phyloP scores from a whole-genome alignment of 2,329 filamentous ascomycete species.

The Berkeleyomyces basicola region DNA sequence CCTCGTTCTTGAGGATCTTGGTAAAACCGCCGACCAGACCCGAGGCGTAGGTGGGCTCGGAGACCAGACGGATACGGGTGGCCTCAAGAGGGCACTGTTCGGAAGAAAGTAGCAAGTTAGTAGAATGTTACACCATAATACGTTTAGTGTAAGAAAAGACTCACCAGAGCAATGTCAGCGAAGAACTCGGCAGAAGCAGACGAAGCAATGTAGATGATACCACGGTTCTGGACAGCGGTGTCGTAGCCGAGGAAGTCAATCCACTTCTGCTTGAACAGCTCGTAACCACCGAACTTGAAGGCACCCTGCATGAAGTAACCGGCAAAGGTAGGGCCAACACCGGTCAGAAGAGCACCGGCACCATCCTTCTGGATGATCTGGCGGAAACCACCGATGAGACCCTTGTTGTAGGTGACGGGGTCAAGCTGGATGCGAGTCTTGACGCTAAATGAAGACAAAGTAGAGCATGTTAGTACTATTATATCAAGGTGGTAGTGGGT shows the following conservation, averaged over 20 bases:
- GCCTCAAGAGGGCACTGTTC: constrained; percentile 65
- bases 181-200: constrained; percentile 50
- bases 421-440: constrained; percentile 94
- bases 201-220: constrained; percentile 62
- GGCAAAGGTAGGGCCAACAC: constrained; percentile 68
- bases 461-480: constrained; percentile 14
- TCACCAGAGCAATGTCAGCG: constrained; percentile 54
- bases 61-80: constrained; percentile 85
- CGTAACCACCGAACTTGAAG: constrained; percentile 65
- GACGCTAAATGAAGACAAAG: constrained; percentile 40
- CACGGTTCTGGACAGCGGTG: constrained; percentile 61
- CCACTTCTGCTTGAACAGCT: constrained; percentile 88
- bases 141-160: neutral
- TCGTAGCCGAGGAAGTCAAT: constrained; percentile 69
- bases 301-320: constrained; percentile 91
- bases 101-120: neutral
- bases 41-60: constrained; percentile 68
- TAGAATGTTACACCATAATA: neutral
- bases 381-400: constrained; percentile 71
- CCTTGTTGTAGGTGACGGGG: constrained; percentile 73
- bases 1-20: constrained; percentile 73
- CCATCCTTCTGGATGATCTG: constrained; percentile 75
- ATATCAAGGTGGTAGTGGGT: neutral
- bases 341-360: constrained; percentile 70
- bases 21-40: constrained; percentile 63